phyloP scores from a whole-genome alignment of 2,329 filamentous ascomycete genomes.

The Metarhizium humberi region DNA sequence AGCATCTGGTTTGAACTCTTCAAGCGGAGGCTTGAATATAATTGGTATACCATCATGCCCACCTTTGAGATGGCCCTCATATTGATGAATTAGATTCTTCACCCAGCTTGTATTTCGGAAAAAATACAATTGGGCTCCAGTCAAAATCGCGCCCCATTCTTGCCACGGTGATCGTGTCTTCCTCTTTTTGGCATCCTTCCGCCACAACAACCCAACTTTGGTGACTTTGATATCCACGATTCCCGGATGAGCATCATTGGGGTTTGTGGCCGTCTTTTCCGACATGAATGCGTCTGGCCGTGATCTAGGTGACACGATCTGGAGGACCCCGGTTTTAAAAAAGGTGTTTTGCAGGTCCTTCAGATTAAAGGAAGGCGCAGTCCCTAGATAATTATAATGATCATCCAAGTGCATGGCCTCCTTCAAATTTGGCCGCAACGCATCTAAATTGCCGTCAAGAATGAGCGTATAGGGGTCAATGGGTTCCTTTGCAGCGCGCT shows the following conservation, averaged over 20 bases:
- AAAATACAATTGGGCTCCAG: slow-evolving; percentile 93
- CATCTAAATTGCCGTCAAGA: slow-evolving; percentile 77
- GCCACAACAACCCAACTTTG: slow-evolving; percentile 90
- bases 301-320: slow-evolving; percentile 90
- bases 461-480: slow-evolving; percentile 94
- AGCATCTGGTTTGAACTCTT: slow-evolving; percentile 88
- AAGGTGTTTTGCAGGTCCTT: slow-evolving; percentile 80
- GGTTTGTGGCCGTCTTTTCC: slow-evolving; percentile 75
- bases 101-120: slow-evolving; percentile 92
- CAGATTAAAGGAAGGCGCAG: slow-evolving; percentile 65
- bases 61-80: slow-evolving; percentile 71
- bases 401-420: slow-evolving; percentile 92
- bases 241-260: slow-evolving; percentile 77
- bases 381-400: slow-evolving; percentile 79
- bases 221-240: slow-evolving; percentile 97
- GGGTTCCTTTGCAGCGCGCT: slow-evolving; percentile 65
- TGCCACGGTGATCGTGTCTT: slow-evolving; percentile 95
- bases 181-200: slow-evolving; percentile 89
- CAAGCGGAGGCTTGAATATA: slow-evolving; percentile 81
- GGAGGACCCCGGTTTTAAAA: slow-evolving; percentile 81
- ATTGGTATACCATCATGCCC: slow-evolving; percentile 68
- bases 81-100: slow-evolving; percentile 81
- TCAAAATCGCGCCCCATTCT: slow-evolving; percentile 95
- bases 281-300: slow-evolving; percentile 92
- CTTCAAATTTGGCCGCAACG: slow-evolving; percentile 73